Percentiles rank a stretch among this genome's conserved stretches.
phyloP scores from a whole-genome alignment of 768 basidiomycete genomes.

The Tylopilus rubrobrunneus region DNA sequence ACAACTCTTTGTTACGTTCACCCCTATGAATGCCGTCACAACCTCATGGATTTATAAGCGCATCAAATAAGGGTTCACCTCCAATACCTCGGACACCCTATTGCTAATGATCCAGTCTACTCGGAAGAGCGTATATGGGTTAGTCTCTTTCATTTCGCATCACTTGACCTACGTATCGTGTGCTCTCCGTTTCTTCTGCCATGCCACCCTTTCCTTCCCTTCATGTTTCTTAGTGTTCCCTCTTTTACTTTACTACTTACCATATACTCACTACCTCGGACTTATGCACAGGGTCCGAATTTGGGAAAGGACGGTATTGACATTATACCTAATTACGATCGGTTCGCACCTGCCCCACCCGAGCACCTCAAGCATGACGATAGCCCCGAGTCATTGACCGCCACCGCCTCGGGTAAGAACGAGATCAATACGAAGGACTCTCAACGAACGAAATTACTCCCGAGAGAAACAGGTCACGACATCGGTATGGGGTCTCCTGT shows the following conservation, averaged over 20 bases:
- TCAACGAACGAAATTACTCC: conserved; percentile 50
- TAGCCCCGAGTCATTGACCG: conserved; percentile 45
- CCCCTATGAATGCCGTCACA: conserved; percentile 4
- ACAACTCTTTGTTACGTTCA: not conserved
- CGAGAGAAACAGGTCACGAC: conserved; percentile 82
- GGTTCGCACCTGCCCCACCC: conserved; percentile 56
- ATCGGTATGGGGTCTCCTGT: conserved; percentile 88
- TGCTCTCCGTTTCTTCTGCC: not conserved
- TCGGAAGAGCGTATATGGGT: conserved; percentile 78
- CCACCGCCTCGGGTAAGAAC: not conserved
- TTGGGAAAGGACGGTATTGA: conserved; percentile 83
- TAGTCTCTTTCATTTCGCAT: conserved; percentile 11
- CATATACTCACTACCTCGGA: conserved; percentile 1
- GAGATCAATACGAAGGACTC: not conserved
- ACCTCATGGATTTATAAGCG: conserved; percentile 42
- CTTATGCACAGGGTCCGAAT: conserved; percentile 51
- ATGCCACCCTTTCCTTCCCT: not conserved
- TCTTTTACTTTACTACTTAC: not conserved
- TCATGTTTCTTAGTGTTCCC: not conserved
- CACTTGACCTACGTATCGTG: not conserved
- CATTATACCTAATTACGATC: conserved; percentile 60
- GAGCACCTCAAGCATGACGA: conserved; percentile 32
- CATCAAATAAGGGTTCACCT: conserved; percentile 98
- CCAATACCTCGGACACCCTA: conserved; percentile 89
- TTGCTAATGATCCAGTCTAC: conserved; percentile 95